Percentiles rank a stretch among this genome's conserved stretches.
phyloP scores from a whole-genome alignment of 2,329 filamentous ascomycete genomes.

The Lachnellula subtilissima region DNA sequence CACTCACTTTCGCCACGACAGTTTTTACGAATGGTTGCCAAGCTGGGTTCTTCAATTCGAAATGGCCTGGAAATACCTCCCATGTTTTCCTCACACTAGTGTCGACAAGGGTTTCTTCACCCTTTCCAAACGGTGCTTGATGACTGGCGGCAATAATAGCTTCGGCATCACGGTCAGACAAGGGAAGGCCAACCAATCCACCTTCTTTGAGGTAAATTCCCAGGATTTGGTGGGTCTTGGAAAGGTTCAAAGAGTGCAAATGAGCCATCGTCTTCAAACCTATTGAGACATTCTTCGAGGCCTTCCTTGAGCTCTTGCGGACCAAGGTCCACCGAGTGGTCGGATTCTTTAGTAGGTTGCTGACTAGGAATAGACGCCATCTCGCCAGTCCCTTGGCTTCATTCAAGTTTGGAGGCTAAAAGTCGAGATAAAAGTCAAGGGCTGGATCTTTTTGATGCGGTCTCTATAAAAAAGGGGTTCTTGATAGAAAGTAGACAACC shows the following conservation, averaged over 20 bases:
- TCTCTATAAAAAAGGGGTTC: too few relatives aligned
- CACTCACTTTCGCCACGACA: slow-evolving; percentile 24
- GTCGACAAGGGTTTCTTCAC: slow-evolving; percentile 38
- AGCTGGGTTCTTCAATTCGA: slow-evolving; percentile 33
- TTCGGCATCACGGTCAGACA: slow-evolving; percentile 22
- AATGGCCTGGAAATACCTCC: slow-evolving; percentile 38
- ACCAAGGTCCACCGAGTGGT: too few relatives aligned
- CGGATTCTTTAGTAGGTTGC: too few relatives aligned
- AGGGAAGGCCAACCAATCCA: slow-evolving; percentile 22
- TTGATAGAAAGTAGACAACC: too few relatives aligned
- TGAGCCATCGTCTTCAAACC: slow-evolving; percentile 9
- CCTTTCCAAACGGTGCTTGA: slow-evolving; percentile 36
- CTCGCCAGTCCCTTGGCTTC: too few relatives aligned
- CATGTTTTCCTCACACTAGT: slow-evolving; percentile 38
- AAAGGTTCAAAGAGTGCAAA: slow-evolving; percentile 13
- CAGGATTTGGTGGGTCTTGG: slow-evolving; percentile 16
- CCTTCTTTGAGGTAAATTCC: slow-evolving; percentile 19
- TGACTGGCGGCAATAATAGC: slow-evolving; percentile 15
- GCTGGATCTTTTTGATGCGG: too few relatives aligned
- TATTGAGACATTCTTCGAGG: slow-evolving; percentile 13
- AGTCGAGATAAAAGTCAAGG: too few relatives aligned
- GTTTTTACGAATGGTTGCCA: slow-evolving; percentile 32
- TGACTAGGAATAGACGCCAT: too few relatives aligned
- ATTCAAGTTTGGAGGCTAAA: too few relatives aligned
- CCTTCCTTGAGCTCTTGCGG: not conserved